A percentile compares a stretch with the other conserved stretches of the same genome.
Conservation (phyloP, 768 basidiomycete species). For the Mycena olivaceomarginata region DNA sequence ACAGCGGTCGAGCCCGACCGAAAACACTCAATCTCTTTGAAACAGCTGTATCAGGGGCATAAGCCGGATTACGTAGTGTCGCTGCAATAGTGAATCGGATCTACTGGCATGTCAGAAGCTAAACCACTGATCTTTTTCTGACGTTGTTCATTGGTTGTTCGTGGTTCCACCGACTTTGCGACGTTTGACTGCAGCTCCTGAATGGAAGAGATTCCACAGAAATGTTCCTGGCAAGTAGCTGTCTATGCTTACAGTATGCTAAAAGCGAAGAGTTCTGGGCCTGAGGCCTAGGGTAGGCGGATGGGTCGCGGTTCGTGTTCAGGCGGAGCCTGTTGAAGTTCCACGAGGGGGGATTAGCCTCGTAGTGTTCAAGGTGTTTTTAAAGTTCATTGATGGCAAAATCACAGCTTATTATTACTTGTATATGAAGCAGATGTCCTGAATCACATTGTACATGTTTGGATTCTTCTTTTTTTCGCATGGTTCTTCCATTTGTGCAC, state of each 20-base stretch:
- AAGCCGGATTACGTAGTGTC: constrained; percentile 30
- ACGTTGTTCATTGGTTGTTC: constrained; percentile 20
- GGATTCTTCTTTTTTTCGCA: too few relatives aligned
- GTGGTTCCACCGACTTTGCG: constrained; percentile 23
- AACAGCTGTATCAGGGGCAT: constrained; percentile 27
- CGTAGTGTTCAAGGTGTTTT: too few relatives aligned
- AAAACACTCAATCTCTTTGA: constrained; percentile 27
- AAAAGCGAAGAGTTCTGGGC: constrained; percentile 15
- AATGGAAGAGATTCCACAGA: constrained; percentile 28
- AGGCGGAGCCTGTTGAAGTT: constrained; percentile 11
- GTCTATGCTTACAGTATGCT: constrained; percentile 14
- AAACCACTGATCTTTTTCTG: constrained; percentile 19
- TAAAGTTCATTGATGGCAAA: constrained; percentile 9
- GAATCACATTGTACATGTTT: too few relatives aligned
- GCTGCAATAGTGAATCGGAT: constrained; percentile 28
- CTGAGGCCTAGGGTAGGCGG: constrained; percentile 1
- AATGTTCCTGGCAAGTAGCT: constrained; percentile 26
- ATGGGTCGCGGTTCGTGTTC: too few relatives aligned
- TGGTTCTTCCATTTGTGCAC: too few relatives aligned
- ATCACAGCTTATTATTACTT: neutral
- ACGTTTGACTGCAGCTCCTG: constrained; percentile 32
- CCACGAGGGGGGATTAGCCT: constrained; percentile 7
- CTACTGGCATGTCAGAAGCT: constrained; percentile 27
- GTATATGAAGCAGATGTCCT: too few relatives aligned
- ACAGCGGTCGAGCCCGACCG: constrained; percentile 30